Percentiles rank a stretch among this genome's conserved stretches.
Evolutionary conservation across 140 eudicot species (phyloP).

Genomic region (Senecio squalidus): DNA sequence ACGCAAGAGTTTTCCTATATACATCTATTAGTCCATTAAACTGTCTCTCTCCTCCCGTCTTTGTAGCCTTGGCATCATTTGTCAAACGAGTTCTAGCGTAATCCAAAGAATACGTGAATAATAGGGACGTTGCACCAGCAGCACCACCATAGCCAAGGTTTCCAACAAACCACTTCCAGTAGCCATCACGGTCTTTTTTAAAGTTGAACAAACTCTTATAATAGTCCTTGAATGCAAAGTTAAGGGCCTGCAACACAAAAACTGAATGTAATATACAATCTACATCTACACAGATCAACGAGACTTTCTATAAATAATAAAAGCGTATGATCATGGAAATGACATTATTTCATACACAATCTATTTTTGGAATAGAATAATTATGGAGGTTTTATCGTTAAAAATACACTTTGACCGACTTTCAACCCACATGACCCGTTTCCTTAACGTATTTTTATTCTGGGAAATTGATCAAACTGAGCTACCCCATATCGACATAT

Average conservation of each 20-base stretch:
- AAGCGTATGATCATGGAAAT: no score
- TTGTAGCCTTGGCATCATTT: slow-evolving; percentile 56
- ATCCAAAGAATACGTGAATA: slow-evolving; percentile 55
- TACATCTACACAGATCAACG: not conserved
- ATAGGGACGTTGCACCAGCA: slow-evolving; percentile 56
- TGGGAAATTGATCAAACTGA: no score
- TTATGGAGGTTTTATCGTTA: no score
- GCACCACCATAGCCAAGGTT: slow-evolving; percentile 51
- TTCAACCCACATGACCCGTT: no score
- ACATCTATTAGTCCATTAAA: slow-evolving; percentile 58
- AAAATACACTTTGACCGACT: no score
- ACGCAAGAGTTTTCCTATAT: slow-evolving; percentile 47
- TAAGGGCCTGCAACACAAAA: slow-evolving; percentile 32
- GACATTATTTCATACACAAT: no score
- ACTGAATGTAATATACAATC: not conserved
- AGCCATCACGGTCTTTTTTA: slow-evolving; percentile 47
- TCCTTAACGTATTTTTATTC: no score
- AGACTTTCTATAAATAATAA: no score
- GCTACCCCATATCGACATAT: no score
- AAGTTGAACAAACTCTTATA: slow-evolving; percentile 53
- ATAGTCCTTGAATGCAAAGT: slow-evolving; percentile 63
- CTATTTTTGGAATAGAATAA: no score
- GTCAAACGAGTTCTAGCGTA: no score
- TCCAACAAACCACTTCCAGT: slow-evolving; percentile 60
- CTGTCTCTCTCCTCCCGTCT: slow-evolving; percentile 55